Evolutionary conservation across 2,329 filamentous ascomycete genomes (phyloP), one percentile per base, ranked within the genome.

Genomic region (Daldinia eschscholtzii): DNA sequence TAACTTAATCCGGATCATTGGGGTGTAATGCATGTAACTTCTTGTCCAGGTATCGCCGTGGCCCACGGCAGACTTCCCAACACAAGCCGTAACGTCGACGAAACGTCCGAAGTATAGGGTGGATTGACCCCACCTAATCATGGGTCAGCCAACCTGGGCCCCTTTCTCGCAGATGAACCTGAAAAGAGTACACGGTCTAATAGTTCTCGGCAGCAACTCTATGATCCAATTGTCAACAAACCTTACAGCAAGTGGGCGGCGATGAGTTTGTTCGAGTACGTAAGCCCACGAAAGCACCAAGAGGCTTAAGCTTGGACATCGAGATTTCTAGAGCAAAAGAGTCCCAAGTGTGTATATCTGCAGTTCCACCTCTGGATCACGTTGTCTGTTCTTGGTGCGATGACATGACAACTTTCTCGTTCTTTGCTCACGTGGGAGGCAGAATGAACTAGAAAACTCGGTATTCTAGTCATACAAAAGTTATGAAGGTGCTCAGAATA

Each of bases 1-100:
- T 52, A 52, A 52, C 46, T 52, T 52, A 52, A 52, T 52, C 46
- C 26, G 26, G 46, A 52, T 26, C 26, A 18, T 26, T 18, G 46
- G 28, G 23, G 4, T 52, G 26, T 52, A 52, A 52, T 52, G 46
- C 26, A 52, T 52, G 46, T 30, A 52, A 52, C 46, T 52, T 12
- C 46, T 52, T 18, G 33, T 30, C 15, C 26, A 33, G 28, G 46
- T 33, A 52, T 33, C 46, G 2, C 26, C 15, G 46, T 33, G 46
- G 28, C 46, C 23, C 46, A 3, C 46, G 28, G 46, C 46, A 18
- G 3, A 1, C 20, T 52, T 33, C 46, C 46, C 46, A 33, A 52
- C 15, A 52, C 46, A 12, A 52, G 28, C 6, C 26, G 26, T 52
- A 52, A 4, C 46, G 26, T 52, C 26, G n/a, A 52, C 26, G 46